Evolutionary conservation across 176 grass and related monocot genomes (phyloP), one percentile per base, ranked within the genome.

Genomic region (Luzula sylvatica): DNA sequence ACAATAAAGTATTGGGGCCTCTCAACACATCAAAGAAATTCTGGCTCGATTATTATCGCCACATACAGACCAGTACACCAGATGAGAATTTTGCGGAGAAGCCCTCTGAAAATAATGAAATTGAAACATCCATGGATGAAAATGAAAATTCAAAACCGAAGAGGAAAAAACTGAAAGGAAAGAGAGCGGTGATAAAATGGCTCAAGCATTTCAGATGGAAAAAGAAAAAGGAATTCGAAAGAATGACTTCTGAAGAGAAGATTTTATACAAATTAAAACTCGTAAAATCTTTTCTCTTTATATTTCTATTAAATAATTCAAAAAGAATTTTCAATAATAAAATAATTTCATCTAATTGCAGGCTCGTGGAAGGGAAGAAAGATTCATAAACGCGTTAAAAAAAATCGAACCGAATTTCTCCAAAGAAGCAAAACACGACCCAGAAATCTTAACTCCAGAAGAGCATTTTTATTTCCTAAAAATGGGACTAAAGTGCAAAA

Each of bases 401-500:
- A 96, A 96, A 79, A 88, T 89, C 73, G 81, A 96, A 61, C 90
- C 90, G 19, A 43, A 79, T 47, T 80, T 78, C 8, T 59, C 74
- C 1, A 71, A 77, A 57, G 84, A 96, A 68, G 62, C 73, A 46
- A 81, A 58, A 26, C 90, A 89, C 70, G 90, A 96, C 35, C 90
- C 84, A 0, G 90, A 89, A 70, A 72, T 89, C 41, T 71, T 96
- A 49, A 96, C 84, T 20, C 90, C 90, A 52, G 90, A 96, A 75
- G 90, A 96, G 38, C 84, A 96, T 30, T 96, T 96, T 47, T 78
- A 89, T 67, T 73, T 82, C 72, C 83, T 96, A 24, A 96, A 96
- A 78, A 82, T 89, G 84, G 90, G 90, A 6, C 71, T 75, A 39
- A 96, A 96, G 50, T 74, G 71, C 76, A 96, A 96, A 68, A 96